Evolutionary conservation across 805 yeast species (phyloP).

Genomic region (Brettanomyces naardenensis): DNA sequence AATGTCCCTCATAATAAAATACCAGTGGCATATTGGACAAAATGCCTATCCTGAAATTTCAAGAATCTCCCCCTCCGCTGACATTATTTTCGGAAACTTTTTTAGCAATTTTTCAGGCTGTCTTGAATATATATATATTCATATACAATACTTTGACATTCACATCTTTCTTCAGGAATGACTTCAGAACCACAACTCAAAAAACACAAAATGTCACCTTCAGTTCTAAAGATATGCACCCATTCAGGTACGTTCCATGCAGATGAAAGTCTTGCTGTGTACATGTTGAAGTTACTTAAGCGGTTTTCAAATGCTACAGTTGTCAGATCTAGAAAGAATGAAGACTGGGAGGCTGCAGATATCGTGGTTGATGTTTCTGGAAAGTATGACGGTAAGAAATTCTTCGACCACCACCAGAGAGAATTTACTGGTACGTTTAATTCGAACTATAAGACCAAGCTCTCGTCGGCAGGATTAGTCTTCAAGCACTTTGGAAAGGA

Average conservation of each 20-base stretch:
- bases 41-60: no score
- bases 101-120: no score
- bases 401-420: constrained; percentile 94
- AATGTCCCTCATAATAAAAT: no score
- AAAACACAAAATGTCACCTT: constrained; percentile 25
- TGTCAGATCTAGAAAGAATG: constrained; percentile 78
- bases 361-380: constrained; percentile 95
- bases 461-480: constrained; percentile 89
- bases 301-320: constrained; percentile 57
- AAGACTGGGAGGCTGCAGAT: constrained; percentile 78
- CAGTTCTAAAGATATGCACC: constrained; percentile 61
- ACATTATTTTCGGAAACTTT: no score
- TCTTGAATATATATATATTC: no score
- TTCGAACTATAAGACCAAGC: constrained; percentile 57
- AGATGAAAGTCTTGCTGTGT: constrained; percentile 92
- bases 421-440: constrained; percentile 76
- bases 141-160: no score
- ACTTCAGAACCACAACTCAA: constrained; percentile 6
- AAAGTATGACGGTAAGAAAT: constrained; percentile 75
- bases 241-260: constrained; percentile 96
- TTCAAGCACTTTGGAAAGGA: constrained; percentile 80
- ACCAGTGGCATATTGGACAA: no score
- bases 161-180: no score
- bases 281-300: constrained; percentile 68
- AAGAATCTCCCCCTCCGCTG: no score